Conservation (phyloP, 2,329 filamentous ascomycete species). For the Fusarium drepaniforme region DNA sequence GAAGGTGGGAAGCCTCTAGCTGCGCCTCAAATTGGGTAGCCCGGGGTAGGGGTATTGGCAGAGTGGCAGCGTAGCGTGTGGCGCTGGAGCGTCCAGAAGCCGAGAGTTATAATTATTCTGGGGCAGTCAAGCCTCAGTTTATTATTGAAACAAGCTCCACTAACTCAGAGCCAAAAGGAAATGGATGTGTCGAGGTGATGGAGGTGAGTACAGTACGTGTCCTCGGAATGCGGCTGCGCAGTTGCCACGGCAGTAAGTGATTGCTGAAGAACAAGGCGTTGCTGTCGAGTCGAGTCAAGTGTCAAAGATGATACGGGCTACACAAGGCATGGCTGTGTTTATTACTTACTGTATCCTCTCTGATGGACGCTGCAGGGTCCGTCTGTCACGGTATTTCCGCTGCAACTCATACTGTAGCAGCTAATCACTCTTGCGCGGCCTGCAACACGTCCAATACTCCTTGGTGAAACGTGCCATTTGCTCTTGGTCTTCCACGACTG, state of each 20-base stretch:
- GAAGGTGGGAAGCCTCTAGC: conserved; percentile 15
- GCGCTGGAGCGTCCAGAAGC: conserved; percentile 35
- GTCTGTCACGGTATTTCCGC: not conserved
- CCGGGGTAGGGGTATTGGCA: conserved; percentile 6
- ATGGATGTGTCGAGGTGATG: not conserved
- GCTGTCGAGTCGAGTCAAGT: not conserved
- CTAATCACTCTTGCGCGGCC: conserved; percentile 21
- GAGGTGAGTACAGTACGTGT: not conserved
- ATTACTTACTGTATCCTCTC: not conserved
- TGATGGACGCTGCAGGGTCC: not conserved
- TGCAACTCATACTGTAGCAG: conserved; percentile 34
- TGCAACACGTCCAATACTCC: conserved; percentile 19
- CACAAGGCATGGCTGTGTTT: conserved; percentile 3
- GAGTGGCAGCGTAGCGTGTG: conserved; percentile 26
- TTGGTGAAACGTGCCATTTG: conserved; percentile 22
- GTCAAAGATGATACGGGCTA: not conserved
- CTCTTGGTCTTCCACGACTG: not conserved
- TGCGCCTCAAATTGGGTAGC: conserved; percentile 42
- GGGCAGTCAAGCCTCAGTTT: conserved; percentile 27
- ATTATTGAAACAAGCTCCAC: conserved; percentile 32
- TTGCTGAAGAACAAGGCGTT: not conserved
- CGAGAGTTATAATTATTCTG: conserved; percentile 36
- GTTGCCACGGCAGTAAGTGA: not conserved
- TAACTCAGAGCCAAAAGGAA: conserved; percentile 2
- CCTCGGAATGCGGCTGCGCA: conserved; percentile 1